Conservation (phyloP, 106 monocot genomes). For the Xerophyta viscosa region DNA sequence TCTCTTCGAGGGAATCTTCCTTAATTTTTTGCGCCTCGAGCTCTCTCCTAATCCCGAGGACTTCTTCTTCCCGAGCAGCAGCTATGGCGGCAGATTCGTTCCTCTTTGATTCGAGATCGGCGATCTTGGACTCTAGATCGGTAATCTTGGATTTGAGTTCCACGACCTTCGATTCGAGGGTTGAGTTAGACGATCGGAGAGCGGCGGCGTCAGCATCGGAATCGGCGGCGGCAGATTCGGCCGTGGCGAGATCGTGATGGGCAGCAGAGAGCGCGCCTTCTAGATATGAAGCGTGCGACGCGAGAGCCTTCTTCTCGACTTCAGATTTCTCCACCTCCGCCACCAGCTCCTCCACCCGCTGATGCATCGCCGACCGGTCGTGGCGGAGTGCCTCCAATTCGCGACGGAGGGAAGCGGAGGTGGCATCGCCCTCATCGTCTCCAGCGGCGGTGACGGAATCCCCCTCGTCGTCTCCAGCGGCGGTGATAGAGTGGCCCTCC, state of each 20-base stretch:
- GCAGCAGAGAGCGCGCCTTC: conserved; percentile 11
- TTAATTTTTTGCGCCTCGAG: conserved; percentile 1
- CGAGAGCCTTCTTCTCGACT: conserved; percentile 2
- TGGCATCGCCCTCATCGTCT: too few species aligned
- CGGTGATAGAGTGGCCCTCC: too few species aligned
- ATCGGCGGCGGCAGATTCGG: conserved; percentile 9
- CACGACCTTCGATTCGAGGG: not conserved
- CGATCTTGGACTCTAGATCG: not conserved
- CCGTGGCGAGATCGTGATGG: conserved; percentile 14
- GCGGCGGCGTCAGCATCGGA: conserved; percentile 4
- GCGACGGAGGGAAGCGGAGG: too few species aligned
- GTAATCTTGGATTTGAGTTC: not conserved
- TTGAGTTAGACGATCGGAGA: too few species aligned
- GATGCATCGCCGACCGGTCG: conserved; percentile 1
- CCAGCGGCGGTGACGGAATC: too few species aligned
- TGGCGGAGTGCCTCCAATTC: too few species aligned
- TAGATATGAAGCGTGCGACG: conserved; percentile 10
- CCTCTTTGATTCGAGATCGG: conserved; percentile 8
- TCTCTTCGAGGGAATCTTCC: conserved; percentile 7
- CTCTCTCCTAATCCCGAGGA: not conserved
- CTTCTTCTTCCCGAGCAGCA: conserved; percentile 4
- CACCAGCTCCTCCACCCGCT: not conserved
- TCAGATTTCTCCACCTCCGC: conserved; percentile 14
- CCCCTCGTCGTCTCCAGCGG: too few species aligned
- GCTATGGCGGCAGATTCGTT: conserved; percentile 4